Conservation (phyloP, 2,329 filamentous ascomycete species). For the Penicillium sp. region DNA sequence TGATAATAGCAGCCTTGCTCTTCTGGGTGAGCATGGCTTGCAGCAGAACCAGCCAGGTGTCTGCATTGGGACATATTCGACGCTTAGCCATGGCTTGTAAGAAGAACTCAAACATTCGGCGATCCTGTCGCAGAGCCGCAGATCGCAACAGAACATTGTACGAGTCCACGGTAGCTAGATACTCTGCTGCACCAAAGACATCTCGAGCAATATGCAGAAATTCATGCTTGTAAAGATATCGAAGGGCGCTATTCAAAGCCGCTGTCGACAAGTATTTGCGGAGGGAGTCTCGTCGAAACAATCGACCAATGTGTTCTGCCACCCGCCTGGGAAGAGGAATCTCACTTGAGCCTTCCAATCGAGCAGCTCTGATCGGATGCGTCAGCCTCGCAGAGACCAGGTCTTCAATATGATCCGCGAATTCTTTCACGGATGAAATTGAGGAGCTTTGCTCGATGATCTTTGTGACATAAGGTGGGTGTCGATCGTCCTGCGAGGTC, state of each 20-base stretch:
- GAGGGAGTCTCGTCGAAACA: slow-evolving; percentile 31
- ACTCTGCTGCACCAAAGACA: slow-evolving; percentile 33
- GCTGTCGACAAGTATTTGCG: slow-evolving; percentile 32
- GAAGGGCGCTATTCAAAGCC: slow-evolving; percentile 38
- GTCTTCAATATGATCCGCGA: slow-evolving; percentile 36
- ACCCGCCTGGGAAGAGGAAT: slow-evolving; percentile 13
- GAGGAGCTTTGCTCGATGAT: slow-evolving; percentile 14
- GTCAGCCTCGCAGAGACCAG: slow-evolving; percentile 25
- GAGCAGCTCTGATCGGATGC: slow-evolving; percentile 5
- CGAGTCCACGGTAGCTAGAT: slow-evolving; percentile 35
- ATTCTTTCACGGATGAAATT: slow-evolving; percentile 29
- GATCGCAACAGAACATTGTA: slow-evolving; percentile 42
- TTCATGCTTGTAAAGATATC: slow-evolving; percentile 32
- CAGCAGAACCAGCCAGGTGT: slow-evolving; percentile 41
- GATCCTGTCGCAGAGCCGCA: slow-evolving; percentile 34
- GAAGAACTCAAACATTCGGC: slow-evolving; percentile 34
- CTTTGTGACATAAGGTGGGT: slow-evolving; percentile 6
- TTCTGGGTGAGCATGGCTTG: slow-evolving; percentile 22
- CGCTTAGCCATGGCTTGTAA: slow-evolving; percentile 35
- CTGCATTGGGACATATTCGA: slow-evolving; percentile 34
- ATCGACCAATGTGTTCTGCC: slow-evolving; percentile 20
- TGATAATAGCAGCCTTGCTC: slow-evolving; percentile 26
- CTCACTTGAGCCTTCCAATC: neutral
- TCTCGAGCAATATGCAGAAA: slow-evolving; percentile 25
- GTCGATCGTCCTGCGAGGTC: slow-evolving; percentile 4